Evolutionary conservation across 169 alveolate species (phyloP).

Genomic region (Theileria luwenshuni): DNA sequence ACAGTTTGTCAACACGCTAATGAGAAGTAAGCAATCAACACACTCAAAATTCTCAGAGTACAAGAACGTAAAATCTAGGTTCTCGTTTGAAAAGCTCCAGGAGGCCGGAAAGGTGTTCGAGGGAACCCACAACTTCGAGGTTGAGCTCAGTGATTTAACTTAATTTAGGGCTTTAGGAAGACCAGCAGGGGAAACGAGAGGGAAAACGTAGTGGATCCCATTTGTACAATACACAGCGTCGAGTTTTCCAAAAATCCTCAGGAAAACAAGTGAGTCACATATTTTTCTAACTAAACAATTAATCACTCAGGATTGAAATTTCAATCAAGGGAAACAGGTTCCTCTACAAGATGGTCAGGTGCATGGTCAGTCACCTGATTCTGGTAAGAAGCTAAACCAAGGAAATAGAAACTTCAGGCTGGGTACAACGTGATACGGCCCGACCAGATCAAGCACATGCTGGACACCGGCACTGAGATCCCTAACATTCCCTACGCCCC

Average conservation of each 20-base stretch:
- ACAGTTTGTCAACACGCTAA: slow-evolving; percentile 54
- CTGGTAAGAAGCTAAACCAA: slow-evolving; percentile 63
- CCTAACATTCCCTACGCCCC: slow-evolving; percentile 61
- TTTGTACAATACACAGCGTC: slow-evolving; percentile 55
- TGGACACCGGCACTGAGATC: slow-evolving; percentile 39
- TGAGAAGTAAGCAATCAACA: slow-evolving; percentile 39
- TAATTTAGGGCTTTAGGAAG: slow-evolving; percentile 47
- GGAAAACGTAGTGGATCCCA: slow-evolving; percentile 31
- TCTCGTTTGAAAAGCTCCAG: slow-evolving; percentile 47
- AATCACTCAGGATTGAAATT: slow-evolving; percentile 27
- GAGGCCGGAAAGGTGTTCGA: slow-evolving; percentile 45
- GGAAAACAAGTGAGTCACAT: background rate
- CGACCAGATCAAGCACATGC: slow-evolving; percentile 26
- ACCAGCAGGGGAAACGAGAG: slow-evolving; percentile 63
- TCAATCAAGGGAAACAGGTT: slow-evolving; percentile 71
- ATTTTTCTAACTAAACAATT: background rate
- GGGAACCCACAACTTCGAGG: slow-evolving; percentile 66
- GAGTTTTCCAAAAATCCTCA: slow-evolving; percentile 15
- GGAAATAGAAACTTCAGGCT: slow-evolving; percentile 36
- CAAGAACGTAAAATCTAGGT: slow-evolving; percentile 25
- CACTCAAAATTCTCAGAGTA: slow-evolving; percentile 13
- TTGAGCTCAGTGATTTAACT: background rate
- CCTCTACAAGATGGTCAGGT: slow-evolving; percentile 75
- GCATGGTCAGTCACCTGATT: slow-evolving; percentile 69
- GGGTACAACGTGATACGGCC: slow-evolving; percentile 38